These are phyloP conservation scores for Hymenoscyphus repandus DNA, from an alignment of 2,329 filamentous ascomycete genomes.

Conservation along the genomic window DNA sequence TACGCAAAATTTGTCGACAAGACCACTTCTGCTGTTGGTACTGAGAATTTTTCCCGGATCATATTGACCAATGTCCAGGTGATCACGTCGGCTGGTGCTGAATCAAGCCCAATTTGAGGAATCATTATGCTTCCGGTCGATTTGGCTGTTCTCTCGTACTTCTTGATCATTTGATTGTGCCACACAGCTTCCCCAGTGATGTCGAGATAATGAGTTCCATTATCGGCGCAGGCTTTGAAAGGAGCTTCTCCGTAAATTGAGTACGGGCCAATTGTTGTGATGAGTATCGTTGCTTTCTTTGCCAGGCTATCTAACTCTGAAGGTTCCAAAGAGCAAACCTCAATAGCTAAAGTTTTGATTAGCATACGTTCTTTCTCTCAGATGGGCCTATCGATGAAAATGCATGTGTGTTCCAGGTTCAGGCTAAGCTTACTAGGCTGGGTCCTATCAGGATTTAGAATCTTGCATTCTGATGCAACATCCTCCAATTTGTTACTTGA, in stretches of 20 bases:
- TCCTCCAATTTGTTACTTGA: conserved; percentile 69
- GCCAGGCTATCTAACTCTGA: conserved; percentile 43
- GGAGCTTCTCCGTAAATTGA: conserved; percentile 50
- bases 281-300: conserved; percentile 50
- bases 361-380: neutral
- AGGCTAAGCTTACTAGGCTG: conserved; percentile 55
- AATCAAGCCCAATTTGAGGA: conserved; percentile 58
- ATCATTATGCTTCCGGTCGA: conserved; percentile 53
- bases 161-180: conserved; percentile 54
- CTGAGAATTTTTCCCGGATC: conserved; percentile 45
- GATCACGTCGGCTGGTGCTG: conserved; percentile 54
- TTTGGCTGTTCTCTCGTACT: conserved; percentile 50
- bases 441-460: conserved; percentile 61
- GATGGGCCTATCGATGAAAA: neutral
- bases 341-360: conserved; percentile 38
- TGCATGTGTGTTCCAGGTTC: neutral
- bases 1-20: conserved; percentile 42
- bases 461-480: conserved; percentile 61
- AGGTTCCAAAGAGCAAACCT: conserved; percentile 45
- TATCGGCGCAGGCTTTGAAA: conserved; percentile 56
- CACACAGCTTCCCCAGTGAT: conserved; percentile 57
- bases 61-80: conserved; percentile 45
- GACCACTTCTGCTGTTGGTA: conserved; percentile 48
- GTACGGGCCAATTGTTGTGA: conserved; percentile 58
- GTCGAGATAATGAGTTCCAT: conserved; percentile 61